Evolutionary conservation across 164 flowering plant genomes (phyloP).

Genomic region (Chloranthus sessilifolius): DNA sequence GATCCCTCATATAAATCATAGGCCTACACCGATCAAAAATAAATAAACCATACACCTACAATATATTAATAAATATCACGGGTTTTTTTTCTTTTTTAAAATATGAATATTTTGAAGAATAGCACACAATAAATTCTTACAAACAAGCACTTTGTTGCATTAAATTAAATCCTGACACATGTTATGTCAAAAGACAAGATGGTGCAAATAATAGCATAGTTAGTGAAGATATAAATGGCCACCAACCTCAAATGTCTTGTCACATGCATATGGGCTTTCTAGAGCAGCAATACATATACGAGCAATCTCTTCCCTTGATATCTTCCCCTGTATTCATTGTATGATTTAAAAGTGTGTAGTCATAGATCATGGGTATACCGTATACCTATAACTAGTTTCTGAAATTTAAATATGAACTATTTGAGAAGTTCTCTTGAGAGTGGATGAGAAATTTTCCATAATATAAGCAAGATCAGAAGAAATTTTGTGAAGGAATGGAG

Average conservation of each 20-base stretch:
- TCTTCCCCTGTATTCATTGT: constrained; percentile 62
- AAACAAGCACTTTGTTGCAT: no score
- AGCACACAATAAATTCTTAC: no score
- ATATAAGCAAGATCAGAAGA: neutral
- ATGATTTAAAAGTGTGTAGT: neutral
- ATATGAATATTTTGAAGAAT: no score
- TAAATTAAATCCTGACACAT: no score
- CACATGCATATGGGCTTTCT: constrained; percentile 70
- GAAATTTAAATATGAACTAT: no score
- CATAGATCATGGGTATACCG: constrained; percentile 1
- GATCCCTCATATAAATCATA: no score
- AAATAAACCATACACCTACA: no score
- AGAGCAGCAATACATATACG: constrained; percentile 87
- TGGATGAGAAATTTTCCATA: neutral
- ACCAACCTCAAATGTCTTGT: constrained; percentile 93
- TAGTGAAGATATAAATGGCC: neutral
- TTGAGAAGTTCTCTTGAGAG: neutral
- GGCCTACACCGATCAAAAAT: no score
- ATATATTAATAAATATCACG: no score
- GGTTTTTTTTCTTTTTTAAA: no score
- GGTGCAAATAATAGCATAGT: neutral
- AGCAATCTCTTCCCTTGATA: constrained; percentile 96
- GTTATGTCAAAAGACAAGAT: neutral
- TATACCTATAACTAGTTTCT: no score
- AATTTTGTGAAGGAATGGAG: neutral